Conservation (phyloP, 495 filamentous ascomycete genomes). For the Achaetomiella virescens region DNA sequence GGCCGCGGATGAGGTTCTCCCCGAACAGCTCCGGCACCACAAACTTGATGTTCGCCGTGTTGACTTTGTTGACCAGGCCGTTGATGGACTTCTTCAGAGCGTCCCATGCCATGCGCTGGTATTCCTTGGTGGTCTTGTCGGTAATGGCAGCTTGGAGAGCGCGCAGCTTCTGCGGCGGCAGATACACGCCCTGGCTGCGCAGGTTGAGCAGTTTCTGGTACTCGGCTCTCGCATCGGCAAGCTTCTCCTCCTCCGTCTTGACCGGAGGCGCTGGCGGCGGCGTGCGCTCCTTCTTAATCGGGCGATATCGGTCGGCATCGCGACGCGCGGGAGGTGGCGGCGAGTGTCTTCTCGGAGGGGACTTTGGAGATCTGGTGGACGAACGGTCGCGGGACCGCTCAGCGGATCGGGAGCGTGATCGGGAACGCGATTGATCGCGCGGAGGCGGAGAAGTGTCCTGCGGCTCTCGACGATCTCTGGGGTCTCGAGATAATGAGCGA, state of each 20-base stretch:
- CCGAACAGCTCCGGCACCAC: conserved; percentile 93
- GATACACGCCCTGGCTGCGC: conserved; percentile 91
- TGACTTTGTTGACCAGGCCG: conserved; percentile 97
- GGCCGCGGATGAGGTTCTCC: conserved; percentile 86
- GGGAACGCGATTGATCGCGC: conserved; percentile 11
- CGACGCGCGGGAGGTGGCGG: conserved; percentile 24
- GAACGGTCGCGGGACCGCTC: background rate
- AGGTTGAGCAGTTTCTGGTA: conserved; percentile 85
- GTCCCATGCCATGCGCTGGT: conserved; percentile 99
- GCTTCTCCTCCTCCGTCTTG: conserved; percentile 78
- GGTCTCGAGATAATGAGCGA: conserved; percentile 1
- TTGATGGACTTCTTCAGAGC: conserved; percentile 98
- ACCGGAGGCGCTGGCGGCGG: conserved; percentile 48
- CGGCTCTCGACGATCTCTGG: background rate
- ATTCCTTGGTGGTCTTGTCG: conserved; percentile 92
- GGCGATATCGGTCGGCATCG: conserved; percentile 42
- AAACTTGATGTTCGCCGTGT: conserved; percentile 92
- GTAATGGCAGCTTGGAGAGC: conserved; percentile 95
- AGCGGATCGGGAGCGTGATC: background rate
- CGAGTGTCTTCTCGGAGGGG: conserved; percentile 20
- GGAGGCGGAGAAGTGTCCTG: background rate
- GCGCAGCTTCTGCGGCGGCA: conserved; percentile 83
- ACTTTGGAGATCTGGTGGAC: conserved; percentile 12
- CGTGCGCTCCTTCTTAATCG: conserved; percentile 27
- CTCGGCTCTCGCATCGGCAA: conserved; percentile 71